Percentiles rank a stretch among this genome's conserved stretches.
Conservation (phyloP, 176 grass and related monocot genomes). For the Stipa capillata region DNA sequence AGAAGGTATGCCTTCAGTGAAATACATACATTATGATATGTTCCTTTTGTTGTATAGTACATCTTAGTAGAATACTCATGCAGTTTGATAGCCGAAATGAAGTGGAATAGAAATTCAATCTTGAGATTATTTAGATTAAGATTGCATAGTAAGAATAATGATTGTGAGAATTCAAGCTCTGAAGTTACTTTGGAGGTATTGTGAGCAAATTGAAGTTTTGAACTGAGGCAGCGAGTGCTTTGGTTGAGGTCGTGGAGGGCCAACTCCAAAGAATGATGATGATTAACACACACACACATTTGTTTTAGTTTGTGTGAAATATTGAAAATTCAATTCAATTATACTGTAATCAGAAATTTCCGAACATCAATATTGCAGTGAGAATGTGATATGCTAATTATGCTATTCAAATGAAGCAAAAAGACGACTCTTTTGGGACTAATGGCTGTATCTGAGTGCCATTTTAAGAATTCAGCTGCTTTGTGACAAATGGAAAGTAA, state of each 20-base stretch:
- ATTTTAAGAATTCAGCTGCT: not conserved
- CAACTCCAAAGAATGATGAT: not conserved
- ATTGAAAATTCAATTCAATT: not conserved
- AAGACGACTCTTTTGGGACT: not conserved
- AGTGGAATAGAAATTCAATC: not conserved
- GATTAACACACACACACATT: not conserved
- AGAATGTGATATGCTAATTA: not conserved
- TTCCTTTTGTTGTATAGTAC: not conserved
- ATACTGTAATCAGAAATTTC: not conserved
- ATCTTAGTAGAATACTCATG: not conserved
- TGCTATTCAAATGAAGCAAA: not conserved
- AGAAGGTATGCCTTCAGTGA: slow-evolving; percentile 49
- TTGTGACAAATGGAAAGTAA: not conserved
- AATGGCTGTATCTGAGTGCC: not conserved
- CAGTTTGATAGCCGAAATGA: not conserved
- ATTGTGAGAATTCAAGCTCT: not conserved
- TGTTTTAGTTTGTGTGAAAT: not conserved
- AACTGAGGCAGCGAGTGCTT: not conserved
- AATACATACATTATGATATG: not conserved
- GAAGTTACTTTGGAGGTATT: not conserved
- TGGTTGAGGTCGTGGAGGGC: not conserved
- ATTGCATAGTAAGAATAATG: not conserved
- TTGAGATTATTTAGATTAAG: not conserved
- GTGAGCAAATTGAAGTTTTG: not conserved
- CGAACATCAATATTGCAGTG: not conserved